Evolutionary conservation across 2,329 filamentous ascomycete species (phyloP).

Genomic region (Colletotrichum neosansevieriae): DNA sequence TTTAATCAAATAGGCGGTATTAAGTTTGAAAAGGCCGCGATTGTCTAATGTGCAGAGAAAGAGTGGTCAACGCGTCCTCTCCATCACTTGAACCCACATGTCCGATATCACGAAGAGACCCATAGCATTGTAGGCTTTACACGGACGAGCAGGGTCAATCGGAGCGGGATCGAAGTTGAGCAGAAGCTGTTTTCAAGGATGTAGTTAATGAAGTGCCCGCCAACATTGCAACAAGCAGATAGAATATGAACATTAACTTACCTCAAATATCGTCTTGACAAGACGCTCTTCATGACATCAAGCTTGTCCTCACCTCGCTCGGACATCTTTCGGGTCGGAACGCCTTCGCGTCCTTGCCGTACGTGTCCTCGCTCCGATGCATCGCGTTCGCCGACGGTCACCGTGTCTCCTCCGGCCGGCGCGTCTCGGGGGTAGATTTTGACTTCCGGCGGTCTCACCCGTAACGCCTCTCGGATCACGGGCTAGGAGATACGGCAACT

Average conservation of each 20-base stretch:
- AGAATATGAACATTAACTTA: constrained; percentile 41
- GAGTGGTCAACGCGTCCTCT: constrained; percentile 10
- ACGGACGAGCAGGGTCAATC: constrained; percentile 45
- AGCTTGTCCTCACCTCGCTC: constrained; percentile 52
- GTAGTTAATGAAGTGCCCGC: neutral
- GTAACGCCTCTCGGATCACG: constrained; percentile 54
- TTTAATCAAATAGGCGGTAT: no score
- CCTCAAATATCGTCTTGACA: constrained; percentile 52
- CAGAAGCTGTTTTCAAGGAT: constrained; percentile 42
- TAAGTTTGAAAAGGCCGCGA: no score
- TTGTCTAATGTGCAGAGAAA: no score
- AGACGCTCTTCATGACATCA: constrained; percentile 24
- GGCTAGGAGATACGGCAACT: constrained; percentile 52
- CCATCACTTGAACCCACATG: constrained; percentile 50
- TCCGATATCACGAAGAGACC: constrained; percentile 48
- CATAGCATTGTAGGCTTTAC: constrained; percentile 44
- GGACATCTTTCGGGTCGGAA: constrained; percentile 70
- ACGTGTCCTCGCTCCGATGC: constrained; percentile 67
- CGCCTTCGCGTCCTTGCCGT: constrained; percentile 65
- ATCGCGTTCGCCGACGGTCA: constrained; percentile 65
- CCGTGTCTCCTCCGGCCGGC: constrained; percentile 40
- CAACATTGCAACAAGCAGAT: neutral
- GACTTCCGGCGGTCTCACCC: constrained; percentile 45
- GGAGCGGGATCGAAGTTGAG: constrained; percentile 48
- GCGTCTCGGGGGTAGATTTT: constrained; percentile 44